Evolutionary conservation across 2,329 filamentous ascomycete species (phyloP), one percentile per base, ranked within the genome.

Genomic region (Pestalotiopsis sp.): DNA sequence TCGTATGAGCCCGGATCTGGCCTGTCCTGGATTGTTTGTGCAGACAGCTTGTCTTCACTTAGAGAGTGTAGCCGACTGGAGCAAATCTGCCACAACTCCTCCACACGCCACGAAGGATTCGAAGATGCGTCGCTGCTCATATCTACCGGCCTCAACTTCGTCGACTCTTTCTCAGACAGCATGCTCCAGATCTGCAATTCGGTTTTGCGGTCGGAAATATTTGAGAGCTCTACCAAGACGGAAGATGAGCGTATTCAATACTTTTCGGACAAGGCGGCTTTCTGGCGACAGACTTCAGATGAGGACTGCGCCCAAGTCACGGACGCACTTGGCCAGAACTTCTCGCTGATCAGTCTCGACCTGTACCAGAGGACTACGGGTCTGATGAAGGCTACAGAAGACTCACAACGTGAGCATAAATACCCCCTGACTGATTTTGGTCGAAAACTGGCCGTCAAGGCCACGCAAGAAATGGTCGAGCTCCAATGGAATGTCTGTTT

Each of bases 1-100:
- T 88, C 91, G 0, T 90, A 93, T 67, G 96, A 98, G 75, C 79
- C 86, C 0, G 85, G 88, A 62, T 86, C 87, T 11, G 90, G 91
- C 64, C 87, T 95, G 82, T 88, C 93, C 1, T 98, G 94, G 94
- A 87, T 97, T 61, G 86, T 97, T 4, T 92, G 94, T 74, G 90
- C 95, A 1, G 95, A 98, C 79, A 90, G 92, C 39, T 84, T 97
- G 63, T 92, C 93, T 3, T 90, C 92, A 2, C 87, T 98, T 65
- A 87, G 95, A 70, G 89, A 92, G 74, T 97, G 93, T 81, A 96
- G 91, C 77, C 85, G 87, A 62, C 82, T 95, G 17, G 96, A 99
- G 79, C 83, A 90, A 4, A 85, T 97, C 12, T 87, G 88, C 71
- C 87, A 95, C 74, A 98, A 97, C 73, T 83, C 89, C 23, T 86